Evolutionary conservation across 2,329 filamentous ascomycete species (phyloP), one percentile per base, ranked within the genome.

Genomic region (Metarhizium brunneum): DNA sequence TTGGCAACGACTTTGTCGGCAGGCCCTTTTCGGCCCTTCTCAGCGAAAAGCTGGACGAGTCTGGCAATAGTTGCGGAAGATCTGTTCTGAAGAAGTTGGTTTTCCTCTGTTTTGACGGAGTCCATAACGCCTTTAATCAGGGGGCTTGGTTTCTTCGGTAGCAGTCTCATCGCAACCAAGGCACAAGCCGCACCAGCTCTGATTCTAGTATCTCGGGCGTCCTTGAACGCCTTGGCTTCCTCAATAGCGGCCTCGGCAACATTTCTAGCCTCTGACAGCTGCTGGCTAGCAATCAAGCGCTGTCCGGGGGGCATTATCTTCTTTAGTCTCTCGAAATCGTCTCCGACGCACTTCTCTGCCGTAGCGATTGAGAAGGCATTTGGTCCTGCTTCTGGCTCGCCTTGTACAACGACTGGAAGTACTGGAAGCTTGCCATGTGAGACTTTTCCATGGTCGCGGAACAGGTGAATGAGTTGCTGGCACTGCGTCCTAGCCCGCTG

Each of bases 111-210:
- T 72, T 97, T 99, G 66, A 99, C 83, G 65, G 92, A 97, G 69
- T 99, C 94, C 94, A 99, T 99, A 71, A 99, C 88, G 2, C 86
- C 90, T 72, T 96, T 96, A 73, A 99, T 99, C 13, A 96, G 84
- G 18, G 86, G 83, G 59, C 90, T 91, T 10, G 92, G 91, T 68
- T 95, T 97, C 81, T 96, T 97, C 0, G 95, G 92, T 10, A 96
- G 80, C 35, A 88, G 80, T 56, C 85, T 84, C 73, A 97, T 85
- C n/a, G 91, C 87, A 51, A 99, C 88, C 56, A 97, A 74, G 11
- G 92, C 92, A 60, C 89, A 90, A 11, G 92, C 90, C 20, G 91
- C 89, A 6, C 90, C 88, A 16, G 94, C 90, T 67, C 85, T 86
- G 68, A 99, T 87, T 42, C 94, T 87, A 53, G 91, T 76, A 69